These are phyloP conservation scores for Aschersonia sp. DNA, from an alignment of 2,329 filamentous ascomycete species.

Conservation along the genomic window DNA sequence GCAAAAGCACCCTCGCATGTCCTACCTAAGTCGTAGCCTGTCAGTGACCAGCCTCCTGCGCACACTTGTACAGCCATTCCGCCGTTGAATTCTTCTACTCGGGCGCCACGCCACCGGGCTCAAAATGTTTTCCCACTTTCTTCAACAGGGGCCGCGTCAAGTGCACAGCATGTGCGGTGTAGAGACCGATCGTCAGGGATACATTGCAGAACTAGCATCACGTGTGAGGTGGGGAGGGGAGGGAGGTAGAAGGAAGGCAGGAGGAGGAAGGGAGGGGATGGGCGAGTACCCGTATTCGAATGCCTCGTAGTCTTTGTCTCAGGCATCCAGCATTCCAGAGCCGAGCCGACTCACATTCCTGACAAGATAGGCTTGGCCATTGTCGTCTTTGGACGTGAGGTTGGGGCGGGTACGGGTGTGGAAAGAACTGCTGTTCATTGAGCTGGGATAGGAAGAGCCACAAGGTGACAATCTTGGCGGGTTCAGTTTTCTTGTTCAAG, in stretches of 20 bases:
- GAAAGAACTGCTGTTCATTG: slow-evolving; percentile 1
- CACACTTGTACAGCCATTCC: too few relatives aligned
- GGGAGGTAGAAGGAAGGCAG: not conserved
- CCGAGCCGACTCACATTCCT: slow-evolving; percentile 14
- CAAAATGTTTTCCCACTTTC: not conserved
- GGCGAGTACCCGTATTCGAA: slow-evolving; percentile 9
- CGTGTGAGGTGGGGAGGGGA: slow-evolving; percentile 4
- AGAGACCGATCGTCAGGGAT: slow-evolving; percentile 5
- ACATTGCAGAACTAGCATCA: slow-evolving; percentile 8
- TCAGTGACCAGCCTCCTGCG: too few relatives aligned
- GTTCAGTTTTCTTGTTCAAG: not conserved
- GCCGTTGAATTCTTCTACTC: too few relatives aligned
- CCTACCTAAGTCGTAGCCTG: not conserved
- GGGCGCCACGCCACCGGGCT: too few relatives aligned
- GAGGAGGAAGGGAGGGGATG: slow-evolving; percentile 4
- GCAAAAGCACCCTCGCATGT: not conserved
- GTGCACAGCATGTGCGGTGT: not conserved
- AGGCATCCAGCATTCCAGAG: slow-evolving; percentile 19
- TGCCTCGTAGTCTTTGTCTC: slow-evolving; percentile 21
- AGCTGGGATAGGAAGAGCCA: slow-evolving; percentile 2
- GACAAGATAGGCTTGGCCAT: slow-evolving; percentile 11
- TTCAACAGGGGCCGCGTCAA: not conserved
- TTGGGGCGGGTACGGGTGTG: slow-evolving; percentile 8
- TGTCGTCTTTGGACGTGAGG: slow-evolving; percentile 18
- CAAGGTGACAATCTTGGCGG: slow-evolving; percentile 4